Conservation (phyloP, 345 rosid genomes). For the Barbarea vulgaris region DNA sequence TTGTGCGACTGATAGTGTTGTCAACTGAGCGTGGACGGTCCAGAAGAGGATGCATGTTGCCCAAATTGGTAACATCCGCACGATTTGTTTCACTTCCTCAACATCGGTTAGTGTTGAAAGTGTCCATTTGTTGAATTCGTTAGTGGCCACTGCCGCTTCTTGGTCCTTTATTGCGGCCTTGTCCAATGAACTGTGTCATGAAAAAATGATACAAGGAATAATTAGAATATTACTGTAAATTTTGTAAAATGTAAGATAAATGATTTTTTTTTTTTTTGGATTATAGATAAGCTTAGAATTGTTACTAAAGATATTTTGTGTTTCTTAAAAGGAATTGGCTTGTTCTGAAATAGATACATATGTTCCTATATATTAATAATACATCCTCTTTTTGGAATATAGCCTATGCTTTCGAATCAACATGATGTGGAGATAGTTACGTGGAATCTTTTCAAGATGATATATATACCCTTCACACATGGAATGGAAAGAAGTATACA, state of each 20-base stretch:
- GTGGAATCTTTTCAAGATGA: conserved; percentile 25
- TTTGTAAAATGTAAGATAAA: not conserved
- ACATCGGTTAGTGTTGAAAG: conserved; percentile 85
- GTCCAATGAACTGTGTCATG: conserved; percentile 72
- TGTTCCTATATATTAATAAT: not conserved
- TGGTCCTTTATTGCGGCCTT: conserved; percentile 75
- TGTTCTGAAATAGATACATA: not conserved
- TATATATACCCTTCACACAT: conserved; percentile 1
- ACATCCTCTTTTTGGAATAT: conserved; percentile 3
- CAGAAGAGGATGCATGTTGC: conserved; percentile 86
- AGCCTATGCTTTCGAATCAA: conserved; percentile 21
- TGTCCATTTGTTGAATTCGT: conserved; percentile 63
- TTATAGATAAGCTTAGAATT: not conserved
- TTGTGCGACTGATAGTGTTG: conserved; percentile 92
- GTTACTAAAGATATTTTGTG: not conserved
- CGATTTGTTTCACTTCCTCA: conserved; percentile 87
- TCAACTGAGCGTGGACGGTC: conserved; percentile 95
- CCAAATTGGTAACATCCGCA: conserved; percentile 94
- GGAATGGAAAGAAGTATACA: not conserved
- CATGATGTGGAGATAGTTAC: conserved; percentile 20
- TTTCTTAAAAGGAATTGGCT: not conserved
- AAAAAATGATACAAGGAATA: not conserved
- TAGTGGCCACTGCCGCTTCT: conserved; percentile 22
- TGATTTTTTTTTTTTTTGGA: not conserved
- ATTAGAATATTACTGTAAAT: not conserved